Base-by-base conservation (phyloP, 305 asterid genomes). In the Solanum chacoense region DNA sequence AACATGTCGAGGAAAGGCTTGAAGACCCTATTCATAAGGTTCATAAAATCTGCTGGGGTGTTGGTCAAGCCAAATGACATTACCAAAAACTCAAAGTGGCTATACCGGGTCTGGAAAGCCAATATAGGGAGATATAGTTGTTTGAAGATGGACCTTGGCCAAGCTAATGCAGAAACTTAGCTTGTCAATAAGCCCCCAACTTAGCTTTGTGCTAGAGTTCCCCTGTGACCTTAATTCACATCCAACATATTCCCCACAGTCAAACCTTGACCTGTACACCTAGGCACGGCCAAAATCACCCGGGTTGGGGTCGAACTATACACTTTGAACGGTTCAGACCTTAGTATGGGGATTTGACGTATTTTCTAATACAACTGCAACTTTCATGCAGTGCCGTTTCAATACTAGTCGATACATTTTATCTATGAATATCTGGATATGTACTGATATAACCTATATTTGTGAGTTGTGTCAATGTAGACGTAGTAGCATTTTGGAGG, bases 401-500 rank as follows among this genome's bases (percentile, higher is more conserved):
- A 81, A 42, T 42, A 81, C 37, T 81, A 81, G 22, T 50, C 20
- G 72, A 83, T 83, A 63, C 12, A 40, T 83, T 83, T 50, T 29
- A 6, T 83, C 18, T 10, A 18, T 83, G 29, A 50, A 50, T 83
- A 45, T 45, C 42, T 18, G 87, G 73, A 50, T 29, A 1, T 83
- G 18, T 83, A 50, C 71, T 83, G 42, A 81, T 81, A 81, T 5
- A 65, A 45, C 73, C 28, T 50, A 50, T 83, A 20, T 50, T 88
- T 85, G 83, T 88, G 55, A 85, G 71, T 50, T 45, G 29, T 29
- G 42, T 45, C 73, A 50, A 83, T 90, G 88, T 93, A 97, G 99
- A 94, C 92, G 96, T 87, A 94, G 93, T 90, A 91, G 22, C 89
- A 88, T 97, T 87, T 93, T 92, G 84, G 99, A 97, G 93, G 99